These are phyloP conservation scores for Ophiostoma angusticollis DNA, from an alignment of 2,329 filamentous ascomycete genomes.

Conservation along the genomic window DNA sequence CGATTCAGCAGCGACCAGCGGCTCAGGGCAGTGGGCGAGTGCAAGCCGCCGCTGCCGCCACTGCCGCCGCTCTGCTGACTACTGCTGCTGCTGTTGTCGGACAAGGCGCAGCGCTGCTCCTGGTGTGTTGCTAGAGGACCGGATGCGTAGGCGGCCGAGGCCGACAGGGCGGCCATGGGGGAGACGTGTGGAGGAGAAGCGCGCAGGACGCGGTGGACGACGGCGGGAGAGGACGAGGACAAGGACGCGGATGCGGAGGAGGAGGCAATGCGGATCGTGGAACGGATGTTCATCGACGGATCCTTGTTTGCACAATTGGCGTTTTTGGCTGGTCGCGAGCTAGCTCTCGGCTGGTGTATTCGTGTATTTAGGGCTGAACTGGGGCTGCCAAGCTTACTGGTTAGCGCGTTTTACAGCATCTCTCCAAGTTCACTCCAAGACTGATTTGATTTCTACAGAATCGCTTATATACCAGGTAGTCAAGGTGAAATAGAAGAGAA, in stretches of 20 bases:
- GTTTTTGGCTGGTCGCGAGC: too few relatives aligned
- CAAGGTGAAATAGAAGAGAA: too few relatives aligned
- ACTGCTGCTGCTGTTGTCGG: not conserved
- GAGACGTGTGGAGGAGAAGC: not conserved
- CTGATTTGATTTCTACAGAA: too few relatives aligned
- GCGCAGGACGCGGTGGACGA: slow-evolving; percentile 1
- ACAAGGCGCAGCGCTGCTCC: not conserved
- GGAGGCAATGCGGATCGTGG: not conserved
- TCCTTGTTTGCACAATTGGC: too few relatives aligned
- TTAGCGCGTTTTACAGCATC: too few relatives aligned
- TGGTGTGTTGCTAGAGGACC: not conserved
- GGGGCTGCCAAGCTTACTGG: too few relatives aligned
- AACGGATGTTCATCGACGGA: not conserved
- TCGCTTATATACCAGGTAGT: too few relatives aligned
- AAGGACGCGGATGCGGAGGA: not conserved
- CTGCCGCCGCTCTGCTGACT: not conserved
- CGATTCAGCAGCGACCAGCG: slow-evolving; percentile 73
- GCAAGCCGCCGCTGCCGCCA: not conserved
- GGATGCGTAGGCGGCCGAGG: slow-evolving; percentile 8
- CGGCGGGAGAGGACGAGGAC: slow-evolving; percentile 11
- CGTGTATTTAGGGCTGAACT: too few relatives aligned
- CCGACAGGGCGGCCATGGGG: slow-evolving; percentile 5
- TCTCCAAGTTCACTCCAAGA: too few relatives aligned
- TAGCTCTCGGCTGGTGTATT: too few relatives aligned
- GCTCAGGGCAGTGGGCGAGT: slow-evolving; percentile 62